Evolutionary conservation across 768 basidiomycete genomes (phyloP).

Genomic region (Albatrellus ellisii): DNA sequence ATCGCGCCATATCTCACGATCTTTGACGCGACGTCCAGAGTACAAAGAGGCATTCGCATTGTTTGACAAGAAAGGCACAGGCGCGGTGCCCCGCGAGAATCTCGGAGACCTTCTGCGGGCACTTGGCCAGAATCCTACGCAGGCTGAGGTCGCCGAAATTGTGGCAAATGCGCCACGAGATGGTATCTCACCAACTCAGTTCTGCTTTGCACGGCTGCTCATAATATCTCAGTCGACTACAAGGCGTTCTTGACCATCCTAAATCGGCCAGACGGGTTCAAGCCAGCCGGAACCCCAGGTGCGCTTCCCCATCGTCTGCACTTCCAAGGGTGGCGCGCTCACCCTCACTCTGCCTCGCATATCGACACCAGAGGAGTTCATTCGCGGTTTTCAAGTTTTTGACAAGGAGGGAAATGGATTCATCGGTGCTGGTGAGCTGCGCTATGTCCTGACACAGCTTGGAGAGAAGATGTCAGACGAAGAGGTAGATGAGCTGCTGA

Average conservation of each 20-base stretch:
- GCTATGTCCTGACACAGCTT: slow-evolving; percentile 74
- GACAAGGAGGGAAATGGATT: slow-evolving; percentile 92
- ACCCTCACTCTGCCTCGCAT: background rate
- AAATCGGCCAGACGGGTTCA: slow-evolving; percentile 93
- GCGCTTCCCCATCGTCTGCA: slow-evolving; percentile 12
- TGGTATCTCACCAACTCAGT: slow-evolving; percentile 31
- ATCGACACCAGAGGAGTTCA: slow-evolving; percentile 75
- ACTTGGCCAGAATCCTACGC: slow-evolving; percentile 97
- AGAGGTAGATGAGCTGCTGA: slow-evolving; percentile 95
- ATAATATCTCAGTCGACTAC: slow-evolving; percentile 62
- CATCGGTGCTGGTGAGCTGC: slow-evolving; percentile 83
- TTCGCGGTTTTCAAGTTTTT: slow-evolving; percentile 98
- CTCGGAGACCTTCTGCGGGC: slow-evolving; percentile 90
- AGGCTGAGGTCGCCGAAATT: slow-evolving; percentile 88
- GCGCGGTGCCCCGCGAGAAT: slow-evolving; percentile 75
- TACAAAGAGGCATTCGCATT: slow-evolving; percentile 97
- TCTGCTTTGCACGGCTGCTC: background rate
- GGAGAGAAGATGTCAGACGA: slow-evolving; percentile 98
- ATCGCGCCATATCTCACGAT: background rate
- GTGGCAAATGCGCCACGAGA: slow-evolving; percentile 60
- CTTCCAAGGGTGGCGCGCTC: background rate
- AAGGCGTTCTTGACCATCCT: slow-evolving; percentile 83
- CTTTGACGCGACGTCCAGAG: slow-evolving; percentile 30
- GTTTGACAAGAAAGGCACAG: slow-evolving; percentile 94
- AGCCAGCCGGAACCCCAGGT: slow-evolving; percentile 94